Conservation (phyloP, 495 filamentous ascomycete species). For the Trypethelium eluteriae region DNA sequence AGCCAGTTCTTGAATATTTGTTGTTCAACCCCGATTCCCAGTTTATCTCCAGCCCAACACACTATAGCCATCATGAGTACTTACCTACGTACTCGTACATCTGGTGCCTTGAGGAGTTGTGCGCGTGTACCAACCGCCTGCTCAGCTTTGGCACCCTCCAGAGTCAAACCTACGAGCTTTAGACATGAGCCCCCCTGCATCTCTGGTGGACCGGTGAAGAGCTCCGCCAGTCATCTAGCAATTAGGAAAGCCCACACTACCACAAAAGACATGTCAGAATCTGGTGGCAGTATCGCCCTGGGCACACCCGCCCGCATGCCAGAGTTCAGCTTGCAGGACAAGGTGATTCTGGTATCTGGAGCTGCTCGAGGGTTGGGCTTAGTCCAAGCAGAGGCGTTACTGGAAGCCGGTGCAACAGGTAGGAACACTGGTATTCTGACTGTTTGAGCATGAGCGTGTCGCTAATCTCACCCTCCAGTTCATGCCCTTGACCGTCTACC, state of each 20-base stretch:
- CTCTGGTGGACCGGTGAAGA: not conserved
- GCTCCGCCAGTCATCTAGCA: not conserved
- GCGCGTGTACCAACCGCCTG: not conserved
- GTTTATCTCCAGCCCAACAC: not conserved
- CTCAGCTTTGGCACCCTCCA: not conserved
- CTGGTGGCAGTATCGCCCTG: slow-evolving; percentile 1
- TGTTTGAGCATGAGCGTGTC: slow-evolving; percentile 27
- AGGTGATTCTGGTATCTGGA: slow-evolving; percentile 71
- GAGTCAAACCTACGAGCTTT: not conserved
- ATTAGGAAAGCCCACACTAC: not conserved
- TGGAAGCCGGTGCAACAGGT: slow-evolving; percentile 67
- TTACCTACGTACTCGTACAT: not conserved
- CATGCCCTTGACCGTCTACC: slow-evolving; percentile 51
- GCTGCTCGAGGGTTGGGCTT: slow-evolving; percentile 73
- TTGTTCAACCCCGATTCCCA: not conserved
- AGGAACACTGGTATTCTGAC: slow-evolving; percentile 14
- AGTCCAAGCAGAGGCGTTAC: slow-evolving; percentile 68
- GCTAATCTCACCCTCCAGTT: slow-evolving; percentile 35
- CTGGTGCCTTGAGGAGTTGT: not conserved
- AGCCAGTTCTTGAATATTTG: too few relatives aligned
- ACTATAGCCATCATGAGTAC: not conserved
- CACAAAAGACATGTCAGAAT: not conserved
- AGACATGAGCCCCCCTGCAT: not conserved
- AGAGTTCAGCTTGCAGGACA: slow-evolving; percentile 72
- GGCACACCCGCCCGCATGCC: slow-evolving; percentile 43